Conservation (phyloP, 768 basidiomycete genomes). For the Glaciozyma antarctica region DNA sequence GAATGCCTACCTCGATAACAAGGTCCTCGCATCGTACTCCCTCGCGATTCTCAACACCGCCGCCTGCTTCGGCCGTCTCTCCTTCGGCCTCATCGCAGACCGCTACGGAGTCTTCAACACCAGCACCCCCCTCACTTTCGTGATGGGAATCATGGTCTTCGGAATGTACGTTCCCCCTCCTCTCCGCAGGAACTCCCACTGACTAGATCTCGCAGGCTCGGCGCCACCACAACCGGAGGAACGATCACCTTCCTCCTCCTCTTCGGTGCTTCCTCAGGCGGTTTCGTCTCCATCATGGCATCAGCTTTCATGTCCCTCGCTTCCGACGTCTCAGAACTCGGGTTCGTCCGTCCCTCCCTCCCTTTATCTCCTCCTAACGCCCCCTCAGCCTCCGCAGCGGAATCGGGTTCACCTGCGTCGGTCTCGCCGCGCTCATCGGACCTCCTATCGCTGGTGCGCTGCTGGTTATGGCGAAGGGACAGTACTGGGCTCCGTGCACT, state of each 20-base stretch:
- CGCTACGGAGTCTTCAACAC: slow-evolving; percentile 23
- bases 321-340: slow-evolving; percentile 14
- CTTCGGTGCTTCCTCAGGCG: slow-evolving; percentile 20
- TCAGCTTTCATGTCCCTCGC: slow-evolving; percentile 17
- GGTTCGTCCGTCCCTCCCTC: background rate
- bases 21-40: background rate
- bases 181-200: background rate
- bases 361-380: background rate
- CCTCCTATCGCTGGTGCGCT: slow-evolving; percentile 28
- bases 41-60: slow-evolving; percentile 26
- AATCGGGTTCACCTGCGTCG: slow-evolving; percentile 28
- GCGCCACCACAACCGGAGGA: slow-evolving; percentile 5
- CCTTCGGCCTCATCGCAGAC: slow-evolving; percentile 20
- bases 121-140: slow-evolving; percentile 6
- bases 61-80: slow-evolving; percentile 20
- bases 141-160: slow-evolving; percentile 17
- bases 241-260: slow-evolving; percentile 18
- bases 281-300: slow-evolving; percentile 8
- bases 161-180: slow-evolving; percentile 4
- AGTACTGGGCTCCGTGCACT: slow-evolving; percentile 18
- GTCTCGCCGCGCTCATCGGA: slow-evolving; percentile 24
- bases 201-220: slow-evolving; percentile 6
- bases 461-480: slow-evolving; percentile 15
- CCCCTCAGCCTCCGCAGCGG: slow-evolving; percentile 20
- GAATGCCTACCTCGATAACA: too few species aligned